Conservation (phyloP, 148 eudicot genomes). For the Talinum fruticosum region DNA sequence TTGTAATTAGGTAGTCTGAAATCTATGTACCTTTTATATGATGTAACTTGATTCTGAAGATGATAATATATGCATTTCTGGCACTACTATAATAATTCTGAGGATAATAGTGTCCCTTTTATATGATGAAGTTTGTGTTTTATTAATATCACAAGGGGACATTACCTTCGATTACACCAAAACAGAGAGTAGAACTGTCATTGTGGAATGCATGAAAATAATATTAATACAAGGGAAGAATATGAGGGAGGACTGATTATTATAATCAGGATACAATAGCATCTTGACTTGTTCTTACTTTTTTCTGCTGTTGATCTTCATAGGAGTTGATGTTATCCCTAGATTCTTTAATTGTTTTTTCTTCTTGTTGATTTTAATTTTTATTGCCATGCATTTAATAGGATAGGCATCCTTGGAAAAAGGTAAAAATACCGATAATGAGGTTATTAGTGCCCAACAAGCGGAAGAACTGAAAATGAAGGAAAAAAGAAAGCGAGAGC, state of each 20-base stretch:
- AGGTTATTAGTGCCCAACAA: conserved; percentile 71
- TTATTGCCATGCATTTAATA: background rate
- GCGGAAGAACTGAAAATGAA: conserved; percentile 91
- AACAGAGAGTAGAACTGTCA: background rate
- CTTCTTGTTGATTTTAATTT: background rate
- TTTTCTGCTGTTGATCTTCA: background rate
- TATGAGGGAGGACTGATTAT: background rate
- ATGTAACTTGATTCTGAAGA: no score
- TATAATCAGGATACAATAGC: background rate
- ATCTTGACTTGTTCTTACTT: background rate
- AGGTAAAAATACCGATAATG: conserved; percentile 39
- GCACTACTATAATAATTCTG: no score
- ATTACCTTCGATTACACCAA: background rate
- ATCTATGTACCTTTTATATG: background rate
- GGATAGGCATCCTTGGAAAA: conserved; percentile 50
- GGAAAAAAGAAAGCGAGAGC: conserved; percentile 91
- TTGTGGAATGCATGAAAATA: background rate
- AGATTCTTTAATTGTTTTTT: background rate
- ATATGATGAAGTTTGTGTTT: background rate
- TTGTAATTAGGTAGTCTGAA: background rate
- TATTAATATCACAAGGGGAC: background rate
- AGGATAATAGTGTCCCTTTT: background rate
- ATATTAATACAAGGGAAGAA: background rate
- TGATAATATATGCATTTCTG: no score
- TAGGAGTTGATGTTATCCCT: background rate